Evolutionary conservation across 495 filamentous ascomycete genomes (phyloP), one percentile per base, ranked within the genome.

Genomic region (Cudoniella acicularis): DNA sequence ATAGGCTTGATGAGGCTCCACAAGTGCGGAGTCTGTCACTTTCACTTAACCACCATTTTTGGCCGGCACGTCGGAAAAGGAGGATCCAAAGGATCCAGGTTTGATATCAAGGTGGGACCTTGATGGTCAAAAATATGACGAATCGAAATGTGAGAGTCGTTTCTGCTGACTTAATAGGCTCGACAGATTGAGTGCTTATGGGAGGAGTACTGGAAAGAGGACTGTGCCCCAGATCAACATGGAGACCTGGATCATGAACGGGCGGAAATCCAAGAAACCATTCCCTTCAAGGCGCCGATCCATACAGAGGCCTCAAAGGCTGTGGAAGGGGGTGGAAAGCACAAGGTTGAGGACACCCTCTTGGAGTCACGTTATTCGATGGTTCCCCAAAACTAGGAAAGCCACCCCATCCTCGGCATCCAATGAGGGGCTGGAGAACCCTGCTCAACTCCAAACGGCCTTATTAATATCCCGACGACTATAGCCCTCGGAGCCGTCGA

Each of bases 331-430:
- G 56, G 16, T 17, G 4, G 20, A 26, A 54, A 36, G 42, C 10
- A 36, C 47, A 56, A 2, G 52, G 50, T 41, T 54, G 4, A 48
- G 8, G 17, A 59, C 56, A 63, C 64, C 64, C 27, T 21, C 50
- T 66, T 56, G 46, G 22, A 47, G 46, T 66, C 64, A 66, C 64
- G 64, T 63, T 66, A 60, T 50, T 41, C 3, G 20, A 21, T 30
- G n/a, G 51, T 48, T 46, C 23, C 49, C 64, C 55, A 54, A 49
- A 42, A 1, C 22, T 10, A 54, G 17, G 27, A 23, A 41, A 13
- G 45, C 51, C 45, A 41, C 46, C 52, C 10, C 23, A 10, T 21
- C 16, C 17, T 25, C 21, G 40, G n/a, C 21, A 54, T 24, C 64
- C 61, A 67, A 67, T 67, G 13, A 61, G 21, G 36, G 24, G 23